Conservation (phyloP, 2,329 filamentous ascomycete genomes). For the Cephalotrichum gorgonifer region DNA sequence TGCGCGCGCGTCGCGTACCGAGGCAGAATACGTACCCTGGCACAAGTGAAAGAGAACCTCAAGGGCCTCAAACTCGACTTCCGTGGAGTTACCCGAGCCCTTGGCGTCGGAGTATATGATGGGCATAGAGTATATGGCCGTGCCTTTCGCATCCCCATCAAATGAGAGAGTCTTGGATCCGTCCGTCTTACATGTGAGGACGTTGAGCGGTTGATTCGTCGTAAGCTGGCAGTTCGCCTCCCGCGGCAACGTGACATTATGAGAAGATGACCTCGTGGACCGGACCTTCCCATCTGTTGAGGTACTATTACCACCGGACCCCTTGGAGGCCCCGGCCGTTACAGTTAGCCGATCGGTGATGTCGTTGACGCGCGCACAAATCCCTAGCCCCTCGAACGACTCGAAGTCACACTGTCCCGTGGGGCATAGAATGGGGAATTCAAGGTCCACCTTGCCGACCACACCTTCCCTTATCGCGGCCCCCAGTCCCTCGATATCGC, state of each 20-base stretch:
- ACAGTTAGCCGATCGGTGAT: constrained; percentile 12
- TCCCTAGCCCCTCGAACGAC: constrained; percentile 13
- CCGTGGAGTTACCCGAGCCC: neutral
- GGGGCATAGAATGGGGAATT: constrained; percentile 1
- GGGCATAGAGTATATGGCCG: constrained; percentile 16
- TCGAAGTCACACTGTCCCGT: constrained; percentile 11
- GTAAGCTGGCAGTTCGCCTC: constrained; percentile 3
- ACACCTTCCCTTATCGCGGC: neutral
- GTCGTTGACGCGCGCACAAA: constrained; percentile 14
- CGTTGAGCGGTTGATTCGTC: neutral
- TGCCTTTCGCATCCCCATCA: constrained; percentile 8
- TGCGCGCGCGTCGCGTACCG: neutral
- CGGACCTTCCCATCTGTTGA: neutral
- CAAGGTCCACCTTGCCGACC: neutral
- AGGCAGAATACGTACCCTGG: constrained; percentile 14
- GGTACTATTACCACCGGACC: neutral
- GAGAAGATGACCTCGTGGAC: neutral
- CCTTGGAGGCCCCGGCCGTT: constrained; percentile 8
- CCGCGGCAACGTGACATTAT: constrained; percentile 10
- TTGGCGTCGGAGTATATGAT: constrained; percentile 15
- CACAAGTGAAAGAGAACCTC: constrained; percentile 19
- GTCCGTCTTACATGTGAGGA: constrained; percentile 9
- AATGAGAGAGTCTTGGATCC: constrained; percentile 12
- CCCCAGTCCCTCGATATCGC: neutral
- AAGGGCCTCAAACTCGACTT: constrained; percentile 12